Evolutionary conservation across 257 asterid species (phyloP).

Genomic region (Solanum etuberosum): DNA sequence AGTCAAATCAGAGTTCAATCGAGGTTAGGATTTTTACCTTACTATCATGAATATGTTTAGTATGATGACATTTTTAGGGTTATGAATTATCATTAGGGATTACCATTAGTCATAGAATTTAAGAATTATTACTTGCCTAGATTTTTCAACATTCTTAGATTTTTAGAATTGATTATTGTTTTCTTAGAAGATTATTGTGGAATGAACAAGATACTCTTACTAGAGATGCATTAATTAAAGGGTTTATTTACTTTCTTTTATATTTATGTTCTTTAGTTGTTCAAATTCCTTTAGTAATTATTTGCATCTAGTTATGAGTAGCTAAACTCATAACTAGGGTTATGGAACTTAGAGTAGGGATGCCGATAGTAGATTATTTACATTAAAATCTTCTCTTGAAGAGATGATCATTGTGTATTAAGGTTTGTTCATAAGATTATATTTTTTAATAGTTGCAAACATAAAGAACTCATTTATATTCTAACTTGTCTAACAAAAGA

Average conservation of each 20-base stretch:
- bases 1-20: background rate
- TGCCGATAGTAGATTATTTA: too few species aligned
- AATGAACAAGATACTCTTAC: too few species aligned
- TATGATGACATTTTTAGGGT: background rate
- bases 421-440: too few species aligned
- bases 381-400: background rate
- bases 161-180: too few species aligned
- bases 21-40: background rate
- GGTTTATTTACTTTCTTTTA: background rate
- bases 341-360: background rate
- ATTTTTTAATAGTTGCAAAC: background rate
- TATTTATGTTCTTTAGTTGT: background rate
- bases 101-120: too few species aligned
- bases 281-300: too few species aligned
- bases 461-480: too few species aligned
- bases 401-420: background rate
- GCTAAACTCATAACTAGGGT: background rate
- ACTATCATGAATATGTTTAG: too few species aligned
- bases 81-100: background rate
- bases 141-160: background rate
- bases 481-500: background rate
- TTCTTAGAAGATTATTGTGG: background rate
- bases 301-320: background rate
- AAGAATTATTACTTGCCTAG: background rate
- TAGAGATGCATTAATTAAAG: background rate